A percentile compares a stretch with the other conserved stretches of the same genome.
Conservation (phyloP, 345 rosid species). For the Noccaea caerulescens region DNA sequence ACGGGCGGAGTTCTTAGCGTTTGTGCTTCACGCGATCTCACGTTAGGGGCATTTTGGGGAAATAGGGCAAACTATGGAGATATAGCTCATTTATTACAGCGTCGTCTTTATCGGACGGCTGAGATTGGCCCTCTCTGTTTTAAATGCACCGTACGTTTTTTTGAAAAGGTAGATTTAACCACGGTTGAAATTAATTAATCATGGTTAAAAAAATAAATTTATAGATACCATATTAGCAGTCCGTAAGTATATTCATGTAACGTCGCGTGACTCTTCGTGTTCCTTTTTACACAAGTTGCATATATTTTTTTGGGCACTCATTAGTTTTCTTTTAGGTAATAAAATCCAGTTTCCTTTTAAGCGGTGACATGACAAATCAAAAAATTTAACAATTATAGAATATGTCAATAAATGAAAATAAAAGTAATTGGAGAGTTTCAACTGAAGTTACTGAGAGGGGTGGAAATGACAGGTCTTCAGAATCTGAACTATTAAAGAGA, state of each 20-base stretch:
- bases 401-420: conserved; percentile 6
- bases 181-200: conserved; percentile 7
- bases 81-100: conserved; percentile 13
- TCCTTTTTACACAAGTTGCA: background rate
- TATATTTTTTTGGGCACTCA: background rate
- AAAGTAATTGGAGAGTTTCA: conserved; percentile 2
- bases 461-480: conserved; percentile 39
- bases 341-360: conserved; percentile 30
- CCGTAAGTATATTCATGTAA: conserved; percentile 11
- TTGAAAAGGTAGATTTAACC: background rate
- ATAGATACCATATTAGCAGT: too few species aligned
- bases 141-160: conserved; percentile 28
- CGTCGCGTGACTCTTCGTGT: conserved; percentile 27
- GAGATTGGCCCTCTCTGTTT: conserved; percentile 6
- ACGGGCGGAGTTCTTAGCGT: conserved; percentile 9
- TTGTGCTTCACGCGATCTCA: conserved; percentile 18
- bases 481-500: conserved; percentile 10
- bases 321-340: conserved; percentile 16
- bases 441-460: conserved; percentile 33
- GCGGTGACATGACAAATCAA: conserved; percentile 23
- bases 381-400: background rate
- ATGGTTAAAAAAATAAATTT: background rate
- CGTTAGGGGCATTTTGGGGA: background rate
- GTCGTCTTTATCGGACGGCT: conserved; percentile 33
- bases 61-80: background rate